Conservation (phyloP, 2,329 filamentous ascomycete genomes). For the Camillea tinctor region DNA sequence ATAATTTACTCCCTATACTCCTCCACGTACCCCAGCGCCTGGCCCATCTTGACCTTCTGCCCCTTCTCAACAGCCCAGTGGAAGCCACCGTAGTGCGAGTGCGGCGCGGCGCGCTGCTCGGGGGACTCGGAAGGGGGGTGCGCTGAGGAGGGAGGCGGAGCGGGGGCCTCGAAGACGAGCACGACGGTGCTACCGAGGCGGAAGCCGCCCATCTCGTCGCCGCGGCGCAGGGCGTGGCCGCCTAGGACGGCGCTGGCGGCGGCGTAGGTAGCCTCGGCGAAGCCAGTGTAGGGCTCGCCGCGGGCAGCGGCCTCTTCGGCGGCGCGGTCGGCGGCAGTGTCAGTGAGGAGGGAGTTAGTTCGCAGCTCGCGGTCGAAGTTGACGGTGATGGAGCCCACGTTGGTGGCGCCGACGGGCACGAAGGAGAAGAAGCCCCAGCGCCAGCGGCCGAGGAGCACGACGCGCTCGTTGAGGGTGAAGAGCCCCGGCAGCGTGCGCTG, state of each 20-base stretch:
- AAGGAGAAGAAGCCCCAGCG: constrained; percentile 97
- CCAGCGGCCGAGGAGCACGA: constrained; percentile 91
- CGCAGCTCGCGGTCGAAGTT: constrained; percentile 95
- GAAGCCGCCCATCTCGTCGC: constrained; percentile 98
- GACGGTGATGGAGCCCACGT: constrained; percentile 93
- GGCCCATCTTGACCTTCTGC: constrained; percentile 83
- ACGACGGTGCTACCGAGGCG: constrained; percentile 94
- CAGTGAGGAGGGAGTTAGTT: constrained; percentile 87
- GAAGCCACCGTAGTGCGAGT: constrained; percentile 60
- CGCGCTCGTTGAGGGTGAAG: constrained; percentile 94
- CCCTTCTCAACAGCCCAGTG: constrained; percentile 85
- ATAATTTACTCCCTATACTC: constrained; percentile 26
- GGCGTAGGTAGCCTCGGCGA: constrained; percentile 86
- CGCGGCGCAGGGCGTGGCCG: constrained; percentile 79
- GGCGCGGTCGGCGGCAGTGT: constrained; percentile 85
- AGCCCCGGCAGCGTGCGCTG: constrained; percentile 89
- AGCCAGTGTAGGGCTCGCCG: constrained; percentile 85
- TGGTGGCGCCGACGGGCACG: constrained; percentile 93
- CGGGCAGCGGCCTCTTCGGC: constrained; percentile 73
- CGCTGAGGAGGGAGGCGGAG: constrained; percentile 50
- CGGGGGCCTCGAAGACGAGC: constrained; percentile 91
- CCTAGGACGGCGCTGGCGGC: constrained; percentile 73
- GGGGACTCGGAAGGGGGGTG: constrained; percentile 37
- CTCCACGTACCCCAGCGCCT: constrained; percentile 76
- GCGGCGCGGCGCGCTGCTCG: too few species aligned